Conservation (phyloP, 108 stramenopile genomes). For the Skeletonema costatum region DNA sequence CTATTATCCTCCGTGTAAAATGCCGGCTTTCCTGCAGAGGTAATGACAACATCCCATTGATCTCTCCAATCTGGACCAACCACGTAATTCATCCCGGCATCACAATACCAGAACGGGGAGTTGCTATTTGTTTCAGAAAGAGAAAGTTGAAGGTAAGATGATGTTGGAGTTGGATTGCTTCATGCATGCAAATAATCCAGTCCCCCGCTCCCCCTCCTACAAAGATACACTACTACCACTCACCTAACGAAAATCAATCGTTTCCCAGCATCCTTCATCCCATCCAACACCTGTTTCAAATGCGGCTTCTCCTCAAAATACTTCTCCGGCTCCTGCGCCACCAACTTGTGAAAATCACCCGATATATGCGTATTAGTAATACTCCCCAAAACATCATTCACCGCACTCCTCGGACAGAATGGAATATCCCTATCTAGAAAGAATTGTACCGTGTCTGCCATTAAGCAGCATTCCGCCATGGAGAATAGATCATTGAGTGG, state of each 20-base stretch:
- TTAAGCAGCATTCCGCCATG: constrained; percentile 96
- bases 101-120: constrained; percentile 90
- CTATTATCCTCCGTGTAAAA: constrained; percentile 88
- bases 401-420: constrained; percentile 75
- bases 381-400: constrained; percentile 88
- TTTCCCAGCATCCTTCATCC: constrained; percentile 72
- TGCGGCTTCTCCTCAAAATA: constrained; percentile 83
- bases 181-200: background rate
- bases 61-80: constrained; percentile 90
- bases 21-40: constrained; percentile 87
- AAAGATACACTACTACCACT: background rate
- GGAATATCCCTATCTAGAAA: constrained; percentile 82
- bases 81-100: constrained; percentile 94
- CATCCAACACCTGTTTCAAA: constrained; percentile 71
- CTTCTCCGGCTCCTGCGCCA: constrained; percentile 74
- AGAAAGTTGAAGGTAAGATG: too few species aligned
- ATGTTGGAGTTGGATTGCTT: background rate
- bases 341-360: constrained; percentile 93
- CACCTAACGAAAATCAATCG: constrained; percentile 76
- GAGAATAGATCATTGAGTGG: constrained; percentile 94
- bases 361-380: constrained; percentile 89
- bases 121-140: constrained; percentile 51
- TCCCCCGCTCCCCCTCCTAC: too few species aligned
- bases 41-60: constrained; percentile 81
- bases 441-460: constrained; percentile 95